Evolutionary conservation across 345 rosid species (phyloP).

Genomic region (Aquilaria malaccensis): DNA sequence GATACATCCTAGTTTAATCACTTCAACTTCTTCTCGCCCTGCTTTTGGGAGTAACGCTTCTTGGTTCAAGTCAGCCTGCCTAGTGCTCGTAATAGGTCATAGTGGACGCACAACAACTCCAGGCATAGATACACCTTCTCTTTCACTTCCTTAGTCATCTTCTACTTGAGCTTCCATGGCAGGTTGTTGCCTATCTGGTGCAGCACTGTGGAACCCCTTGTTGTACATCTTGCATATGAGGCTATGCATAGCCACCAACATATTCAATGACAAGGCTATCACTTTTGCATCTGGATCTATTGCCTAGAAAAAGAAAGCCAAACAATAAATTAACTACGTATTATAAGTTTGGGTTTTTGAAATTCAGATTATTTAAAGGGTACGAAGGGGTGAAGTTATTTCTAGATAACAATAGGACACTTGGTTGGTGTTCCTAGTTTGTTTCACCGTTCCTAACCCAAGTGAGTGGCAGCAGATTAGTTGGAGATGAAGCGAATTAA

Average conservation of each 20-base stretch:
- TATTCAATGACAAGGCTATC: constrained; percentile 74
- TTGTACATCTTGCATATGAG: constrained; percentile 84
- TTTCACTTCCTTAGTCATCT: constrained; percentile 49
- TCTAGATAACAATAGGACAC: neutral
- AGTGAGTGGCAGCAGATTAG: no score
- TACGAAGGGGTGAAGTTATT: neutral
- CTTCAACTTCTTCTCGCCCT: constrained; percentile 19
- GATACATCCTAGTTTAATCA: neutral
- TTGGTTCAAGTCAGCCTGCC: constrained; percentile 16
- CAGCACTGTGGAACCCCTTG: constrained; percentile 82
- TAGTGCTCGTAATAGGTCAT: constrained; percentile 11
- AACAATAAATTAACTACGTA: neutral
- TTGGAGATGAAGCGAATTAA: no score
- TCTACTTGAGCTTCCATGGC: constrained; percentile 93
- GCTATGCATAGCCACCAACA: constrained; percentile 73
- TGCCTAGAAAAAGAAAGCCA: constrained; percentile 2
- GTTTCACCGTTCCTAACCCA: neutral
- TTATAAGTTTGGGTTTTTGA: neutral
- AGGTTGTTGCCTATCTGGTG: constrained; percentile 86
- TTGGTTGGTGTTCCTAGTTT: constrained; percentile 15
- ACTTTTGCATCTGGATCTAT: constrained; percentile 89
- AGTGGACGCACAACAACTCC: constrained; percentile 15
- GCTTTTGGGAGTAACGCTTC: constrained; percentile 15
- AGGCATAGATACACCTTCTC: constrained; percentile 40
- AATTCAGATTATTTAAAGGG: neutral